phyloP scores from a whole-genome alignment of 1,284 basidiomycete genomes.

The Spongispora temasekensis region DNA sequence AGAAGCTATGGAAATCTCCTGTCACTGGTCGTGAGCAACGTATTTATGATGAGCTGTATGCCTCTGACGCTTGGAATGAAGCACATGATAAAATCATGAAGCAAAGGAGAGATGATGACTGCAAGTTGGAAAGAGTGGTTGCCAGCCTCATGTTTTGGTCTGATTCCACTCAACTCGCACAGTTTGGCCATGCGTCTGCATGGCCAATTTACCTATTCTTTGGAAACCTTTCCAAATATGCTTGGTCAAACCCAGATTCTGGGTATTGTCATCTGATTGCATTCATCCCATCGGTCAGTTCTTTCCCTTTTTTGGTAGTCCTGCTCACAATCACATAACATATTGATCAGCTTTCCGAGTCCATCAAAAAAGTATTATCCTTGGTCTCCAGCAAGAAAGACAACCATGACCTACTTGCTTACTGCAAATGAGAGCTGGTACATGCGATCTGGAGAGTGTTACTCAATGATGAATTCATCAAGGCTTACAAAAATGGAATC shows the following conservation, averaged over 20 bases:
- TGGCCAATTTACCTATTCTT: too few species aligned
- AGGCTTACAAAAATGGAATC: not conserved
- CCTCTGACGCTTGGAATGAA: constrained; percentile 4
- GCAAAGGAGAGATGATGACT: constrained; percentile 11
- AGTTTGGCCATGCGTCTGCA: constrained; percentile 34
- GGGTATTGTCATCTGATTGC: not conserved
- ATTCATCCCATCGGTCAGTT: not conserved
- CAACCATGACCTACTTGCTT: not conserved
- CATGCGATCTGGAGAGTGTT: not conserved
- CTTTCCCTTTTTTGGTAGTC: not conserved
- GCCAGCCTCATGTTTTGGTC: constrained; percentile 37
- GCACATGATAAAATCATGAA: constrained; percentile 2
- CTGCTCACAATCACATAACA: not conserved
- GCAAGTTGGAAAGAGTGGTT: constrained; percentile 11
- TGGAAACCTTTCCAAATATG: too few species aligned
- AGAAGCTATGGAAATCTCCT: not conserved
- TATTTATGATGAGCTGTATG: constrained; percentile 11
- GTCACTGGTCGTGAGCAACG: not conserved
- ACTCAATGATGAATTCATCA: not conserved
- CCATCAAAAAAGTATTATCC: too few species aligned
- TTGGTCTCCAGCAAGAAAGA: not conserved
- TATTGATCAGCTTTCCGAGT: not conserved
- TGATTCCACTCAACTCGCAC: constrained; percentile 38
- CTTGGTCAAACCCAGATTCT: not conserved
- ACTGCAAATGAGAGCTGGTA: not conserved